Evolutionary conservation across 352 stramenopile genomes (phyloP), one percentile per base, ranked within the genome.

Genomic region (Phytopythium cucurbitacearum): DNA sequence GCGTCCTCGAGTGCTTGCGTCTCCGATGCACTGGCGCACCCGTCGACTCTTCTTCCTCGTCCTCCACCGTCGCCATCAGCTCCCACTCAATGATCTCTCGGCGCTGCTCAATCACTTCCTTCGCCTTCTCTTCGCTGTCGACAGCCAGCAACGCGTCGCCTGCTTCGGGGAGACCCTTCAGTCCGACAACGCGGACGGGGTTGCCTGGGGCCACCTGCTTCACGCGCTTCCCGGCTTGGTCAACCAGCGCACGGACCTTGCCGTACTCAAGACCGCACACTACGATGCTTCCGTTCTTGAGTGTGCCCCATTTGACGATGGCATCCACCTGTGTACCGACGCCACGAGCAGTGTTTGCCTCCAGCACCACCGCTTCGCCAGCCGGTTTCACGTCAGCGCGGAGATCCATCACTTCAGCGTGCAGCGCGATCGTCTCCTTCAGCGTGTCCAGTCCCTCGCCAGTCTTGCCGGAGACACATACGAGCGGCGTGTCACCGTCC

Each of bases 231-330:
- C 78, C 77, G 12, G 75, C 60, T 35, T 88, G 53, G 48, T 89
- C 79, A 11, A 89, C 64, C 3, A 93, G 62, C 28, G 77, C 78
- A 35, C 83, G 80, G 32, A 99, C 87, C 67, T 97, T 98, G 51
- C 95, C 95, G 60, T 93, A 97, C 45, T 98, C 89, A 53, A 96
- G 73, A 38, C 97, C 97, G 15, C 94, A 98, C 9, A 99, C 92
- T 50, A 99, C 97, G 51, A 92, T 81, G 43, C 97, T 86, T 16
- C 97, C 97, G 41, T 96, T 85, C 51, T 86, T 81, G 40, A 99
- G 71, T n/a, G 94, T 97, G 52, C 97, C 97, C 74, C 96, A 98
- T 69, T 98, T 97, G 38, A 99, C 91, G 48, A 99, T 88, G 32
- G 88, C 85, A 47, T 98, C 97, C 28, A 98, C 91, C 47, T 98